phyloP scores from a whole-genome alignment of 805 yeast species.

The Yamadazyma paraphyllophila region DNA sequence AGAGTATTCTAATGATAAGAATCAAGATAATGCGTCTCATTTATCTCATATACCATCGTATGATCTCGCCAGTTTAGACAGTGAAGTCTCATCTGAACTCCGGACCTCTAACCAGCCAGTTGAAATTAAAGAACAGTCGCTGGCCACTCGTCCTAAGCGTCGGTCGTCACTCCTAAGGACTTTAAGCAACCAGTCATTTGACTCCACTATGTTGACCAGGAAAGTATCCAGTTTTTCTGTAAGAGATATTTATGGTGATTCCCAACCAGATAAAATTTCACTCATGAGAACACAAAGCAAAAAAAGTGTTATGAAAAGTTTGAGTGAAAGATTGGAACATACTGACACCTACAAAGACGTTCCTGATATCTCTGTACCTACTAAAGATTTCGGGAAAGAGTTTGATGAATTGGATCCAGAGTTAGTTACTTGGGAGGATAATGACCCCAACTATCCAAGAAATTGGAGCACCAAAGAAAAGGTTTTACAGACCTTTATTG shows the following conservation, averaged over 20 bases:
- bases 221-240: conserved; percentile 20
- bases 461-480: conserved; percentile 30
- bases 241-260: conserved; percentile 41
- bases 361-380: conserved; percentile 21
- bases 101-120: neutral
- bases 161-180: neutral
- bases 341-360: conserved; percentile 17
- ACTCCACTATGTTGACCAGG: conserved; percentile 2
- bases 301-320: conserved; percentile 41
- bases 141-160: neutral
- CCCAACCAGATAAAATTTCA: conserved; percentile 33
- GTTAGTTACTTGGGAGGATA: conserved; percentile 32
- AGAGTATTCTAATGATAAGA: neutral
- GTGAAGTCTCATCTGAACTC: neutral
- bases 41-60: neutral
- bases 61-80: conserved; percentile 7
- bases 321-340: conserved; percentile 25
- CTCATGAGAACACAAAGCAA: conserved; percentile 44
- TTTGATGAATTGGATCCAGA: conserved; percentile 35
- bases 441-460: conserved; percentile 34
- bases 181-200: conserved; percentile 8
- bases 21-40: neutral
- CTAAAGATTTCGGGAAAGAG: conserved; percentile 30
- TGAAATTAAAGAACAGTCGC: neutral
- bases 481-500: conserved; percentile 22